Evolutionary conservation across 352 stramenopile genomes (phyloP).

Genomic region (Pythium periplocum): DNA sequence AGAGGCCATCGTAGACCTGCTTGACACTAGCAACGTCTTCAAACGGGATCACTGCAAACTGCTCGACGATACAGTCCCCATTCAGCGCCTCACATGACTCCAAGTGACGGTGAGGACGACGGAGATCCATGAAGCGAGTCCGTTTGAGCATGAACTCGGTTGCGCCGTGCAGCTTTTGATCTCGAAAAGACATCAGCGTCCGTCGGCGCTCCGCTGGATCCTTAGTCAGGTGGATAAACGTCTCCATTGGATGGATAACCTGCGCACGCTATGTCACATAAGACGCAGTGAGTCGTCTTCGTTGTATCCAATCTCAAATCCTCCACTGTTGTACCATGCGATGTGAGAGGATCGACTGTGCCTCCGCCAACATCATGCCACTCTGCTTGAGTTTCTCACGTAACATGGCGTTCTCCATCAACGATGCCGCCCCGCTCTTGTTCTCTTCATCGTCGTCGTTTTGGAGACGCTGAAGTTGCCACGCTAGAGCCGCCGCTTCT

Average conservation of each 20-base stretch:
- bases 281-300: too few species aligned
- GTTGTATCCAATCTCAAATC: too few species aligned
- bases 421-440: too few species aligned
- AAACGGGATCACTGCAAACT: conserved; percentile 34
- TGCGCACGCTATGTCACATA: too few species aligned
- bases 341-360: too few species aligned
- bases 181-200: conserved; percentile 19
- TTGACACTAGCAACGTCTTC: conserved; percentile 19
- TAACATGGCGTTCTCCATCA: too few species aligned
- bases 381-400: too few species aligned
- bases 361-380: too few species aligned
- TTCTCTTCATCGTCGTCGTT: too few species aligned
- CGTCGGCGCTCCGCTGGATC: conserved; percentile 21
- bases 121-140: conserved; percentile 23
- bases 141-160: conserved; percentile 26
- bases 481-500: too few species aligned
- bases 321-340: too few species aligned
- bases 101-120: conserved; percentile 24
- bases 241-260: conserved; percentile 21
- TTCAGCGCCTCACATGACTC: conserved; percentile 26
- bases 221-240: conserved; percentile 22
- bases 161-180: conserved; percentile 13
- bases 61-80: conserved; percentile 28
- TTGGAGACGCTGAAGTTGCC: too few species aligned
- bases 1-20: conserved; percentile 31